Percentiles rank a stretch among this genome's conserved stretches.
These are phyloP conservation scores for Nelumbo lutea DNA, from an alignment of 164 flowering plant genomes.

Conservation along the genomic window DNA sequence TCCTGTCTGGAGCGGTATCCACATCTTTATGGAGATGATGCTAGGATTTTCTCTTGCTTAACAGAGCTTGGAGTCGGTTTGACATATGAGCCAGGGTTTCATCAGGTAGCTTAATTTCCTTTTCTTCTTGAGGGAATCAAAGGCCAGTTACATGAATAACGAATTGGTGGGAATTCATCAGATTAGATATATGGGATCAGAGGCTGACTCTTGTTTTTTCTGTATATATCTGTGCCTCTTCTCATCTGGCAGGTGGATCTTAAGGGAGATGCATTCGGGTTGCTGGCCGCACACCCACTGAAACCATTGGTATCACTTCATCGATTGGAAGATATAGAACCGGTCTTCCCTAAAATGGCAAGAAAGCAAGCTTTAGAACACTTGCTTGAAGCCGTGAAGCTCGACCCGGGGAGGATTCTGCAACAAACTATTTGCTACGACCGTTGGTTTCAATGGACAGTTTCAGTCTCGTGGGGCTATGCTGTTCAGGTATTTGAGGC, in stretches of 20 bases:
- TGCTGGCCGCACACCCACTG: slow-evolving; percentile 70
- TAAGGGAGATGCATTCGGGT: slow-evolving; percentile 67
- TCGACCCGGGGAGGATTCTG: slow-evolving; percentile 57
- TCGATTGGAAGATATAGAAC: slow-evolving; percentile 62
- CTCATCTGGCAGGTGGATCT: slow-evolving; percentile 54
- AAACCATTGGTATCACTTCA: slow-evolving; percentile 77
- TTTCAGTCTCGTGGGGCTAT: slow-evolving; percentile 83
- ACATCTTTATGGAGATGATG: slow-evolving; percentile 81
- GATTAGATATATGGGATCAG: no score
- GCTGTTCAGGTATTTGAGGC: slow-evolving; percentile 63
- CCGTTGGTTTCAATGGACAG: slow-evolving; percentile 30
- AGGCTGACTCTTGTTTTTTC: no score
- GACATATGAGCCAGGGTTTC: slow-evolving; percentile 82
- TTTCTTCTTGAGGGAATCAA: background rate
- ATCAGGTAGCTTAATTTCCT: slow-evolving; percentile 55
- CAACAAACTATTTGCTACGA: slow-evolving; percentile 86
- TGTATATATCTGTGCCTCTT: background rate
- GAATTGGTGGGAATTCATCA: no score
- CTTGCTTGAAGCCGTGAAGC: slow-evolving; percentile 47
- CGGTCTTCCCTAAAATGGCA: slow-evolving; percentile 68
- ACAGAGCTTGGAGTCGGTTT: slow-evolving; percentile 79
- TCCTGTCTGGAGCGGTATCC: slow-evolving; percentile 65
- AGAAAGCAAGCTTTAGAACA: slow-evolving; percentile 44
- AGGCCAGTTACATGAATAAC: no score
- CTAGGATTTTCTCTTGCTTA: slow-evolving; percentile 65